Evolutionary conservation across 2,329 filamentous ascomycete genomes (phyloP), one percentile per base, ranked within the genome.

Genomic region (Penicillium brevicompactum): DNA sequence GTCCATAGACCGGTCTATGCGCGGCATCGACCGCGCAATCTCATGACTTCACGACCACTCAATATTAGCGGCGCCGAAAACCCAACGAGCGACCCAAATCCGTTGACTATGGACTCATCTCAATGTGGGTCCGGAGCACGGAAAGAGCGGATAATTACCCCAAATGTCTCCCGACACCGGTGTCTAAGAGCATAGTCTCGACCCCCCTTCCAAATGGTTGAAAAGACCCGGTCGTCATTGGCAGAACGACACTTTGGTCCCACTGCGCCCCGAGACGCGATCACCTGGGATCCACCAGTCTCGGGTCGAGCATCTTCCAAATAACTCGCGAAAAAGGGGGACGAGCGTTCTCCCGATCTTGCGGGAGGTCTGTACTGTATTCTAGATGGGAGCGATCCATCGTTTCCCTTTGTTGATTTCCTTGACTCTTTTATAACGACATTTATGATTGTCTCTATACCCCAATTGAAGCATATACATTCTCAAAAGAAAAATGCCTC

Each of bases 121-220:
- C 16, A 8, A 34, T 27, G 51, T 53, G 51, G 51, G 51, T 49
- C 51, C 21, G 18, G 18, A 48, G 18, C 18, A 18, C 51, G 42
- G 43, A 14, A 42, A 16, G 38, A 18, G 9, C 38, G 38, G 38
- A 41, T 16, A 18, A 21, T 41, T 41, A 21, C 38, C 38, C 18
- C 38, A 41, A 41, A 18, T 41, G 38, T 41, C 37, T 34, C 30
- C 50, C 51, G 51, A 52, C 41, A 40, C 42, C 34, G 32, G 32
- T 21, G 22, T 38, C 18, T 49, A 11, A 24, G 47, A 38, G 18
- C 13, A 13, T 13, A 41, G 42, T 40, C 49, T 47, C 49, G 49
- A 40, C 42, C 11, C 42, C 11, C 24, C 22, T n/a, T 30, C 47
- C 7, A 18, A n/a, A 41, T 41, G 38, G 38, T 41, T 41, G 38